A percentile compares a stretch with the other conserved stretches of the same genome.
phyloP scores from a whole-genome alignment of 2,329 filamentous ascomycete species.

The Nannizziopsis barbatae region DNA sequence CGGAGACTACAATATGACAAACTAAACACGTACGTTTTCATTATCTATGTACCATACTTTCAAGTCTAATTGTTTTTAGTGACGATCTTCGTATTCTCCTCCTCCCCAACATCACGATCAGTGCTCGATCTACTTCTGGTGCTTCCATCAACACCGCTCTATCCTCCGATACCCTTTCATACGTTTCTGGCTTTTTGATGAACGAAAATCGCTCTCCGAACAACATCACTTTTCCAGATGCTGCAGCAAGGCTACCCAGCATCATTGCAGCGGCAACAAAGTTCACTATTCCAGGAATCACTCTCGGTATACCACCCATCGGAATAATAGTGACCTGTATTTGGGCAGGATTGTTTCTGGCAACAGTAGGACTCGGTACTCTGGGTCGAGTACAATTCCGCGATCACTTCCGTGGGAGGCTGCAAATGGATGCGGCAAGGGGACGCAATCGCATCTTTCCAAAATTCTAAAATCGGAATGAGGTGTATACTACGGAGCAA shows the following conservation, averaged over 20 bases:
- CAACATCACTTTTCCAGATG: slow-evolving; percentile 20
- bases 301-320: slow-evolving; percentile 24
- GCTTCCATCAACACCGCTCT: slow-evolving; percentile 19
- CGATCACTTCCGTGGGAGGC: slow-evolving; percentile 17
- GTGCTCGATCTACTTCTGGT: slow-evolving; percentile 12
- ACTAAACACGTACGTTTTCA: slow-evolving; percentile 21
- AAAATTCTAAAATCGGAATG: not conserved
- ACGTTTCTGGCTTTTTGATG: slow-evolving; percentile 26
- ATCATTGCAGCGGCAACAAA: slow-evolving; percentile 19
- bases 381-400: slow-evolving; percentile 25
- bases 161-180: slow-evolving; percentile 28
- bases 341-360: slow-evolving; percentile 26
- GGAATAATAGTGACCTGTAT: slow-evolving; percentile 25
- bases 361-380: slow-evolving; percentile 26
- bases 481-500: not conserved
- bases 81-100: slow-evolving; percentile 25
- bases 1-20: slow-evolving; percentile 20
- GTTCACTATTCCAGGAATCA: slow-evolving; percentile 26
- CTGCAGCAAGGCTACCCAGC: slow-evolving; percentile 17
- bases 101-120: slow-evolving; percentile 26
- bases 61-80: slow-evolving; percentile 6
- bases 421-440: slow-evolving; percentile 6
- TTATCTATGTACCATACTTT: not conserved
- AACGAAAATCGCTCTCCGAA: slow-evolving; percentile 17
- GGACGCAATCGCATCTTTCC: not conserved